These are phyloP conservation scores for Clarireedia monteithiana DNA, from an alignment of 2,329 filamentous ascomycete genomes.

Conservation along the genomic window DNA sequence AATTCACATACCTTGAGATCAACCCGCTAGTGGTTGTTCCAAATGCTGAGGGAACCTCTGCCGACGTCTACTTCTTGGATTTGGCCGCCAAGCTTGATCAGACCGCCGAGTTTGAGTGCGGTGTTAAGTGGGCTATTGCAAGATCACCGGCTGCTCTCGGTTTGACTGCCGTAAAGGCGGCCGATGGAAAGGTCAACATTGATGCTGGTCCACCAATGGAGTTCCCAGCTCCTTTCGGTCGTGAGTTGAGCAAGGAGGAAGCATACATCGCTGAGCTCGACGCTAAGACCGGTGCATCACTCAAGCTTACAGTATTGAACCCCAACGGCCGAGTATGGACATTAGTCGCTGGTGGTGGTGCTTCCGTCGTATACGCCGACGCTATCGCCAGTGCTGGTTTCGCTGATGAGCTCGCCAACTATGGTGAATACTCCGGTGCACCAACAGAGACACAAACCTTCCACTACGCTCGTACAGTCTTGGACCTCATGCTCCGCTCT, in stretches of 20 bases:
- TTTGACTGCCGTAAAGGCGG: conserved; percentile 57
- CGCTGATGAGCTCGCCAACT: conserved; percentile 95
- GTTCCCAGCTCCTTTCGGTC: conserved; percentile 97
- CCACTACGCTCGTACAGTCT: conserved; percentile 95
- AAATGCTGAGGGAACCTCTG: conserved; percentile 84
- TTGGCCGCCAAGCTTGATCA: conserved; percentile 98
- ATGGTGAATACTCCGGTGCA: conserved; percentile 98
- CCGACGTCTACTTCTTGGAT: conserved; percentile 95
- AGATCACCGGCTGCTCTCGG: conserved; percentile 85
- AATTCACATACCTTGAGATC: conserved; percentile 99
- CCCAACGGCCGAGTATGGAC: conserved; percentile 91
- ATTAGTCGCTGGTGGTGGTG: conserved; percentile 96
- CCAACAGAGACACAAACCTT: conserved; percentile 98
- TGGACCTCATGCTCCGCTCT: conserved; percentile 94
- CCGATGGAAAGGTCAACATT: conserved; percentile 74
- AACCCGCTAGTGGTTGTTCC: conserved; percentile 98
- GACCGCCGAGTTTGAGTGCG: conserved; percentile 98
- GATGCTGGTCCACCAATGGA: conserved; percentile 97
- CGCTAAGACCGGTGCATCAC: conserved; percentile 96
- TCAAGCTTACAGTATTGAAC: conserved; percentile 97
- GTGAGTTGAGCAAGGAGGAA: conserved; percentile 98
- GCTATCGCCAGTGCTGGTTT: conserved; percentile 96
- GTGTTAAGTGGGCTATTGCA: conserved; percentile 97
- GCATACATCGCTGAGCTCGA: conserved; percentile 98
- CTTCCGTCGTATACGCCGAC: conserved; percentile 97